Base-by-base conservation (phyloP, 331 rosid genomes). In the Phaseolus coccineus region DNA sequence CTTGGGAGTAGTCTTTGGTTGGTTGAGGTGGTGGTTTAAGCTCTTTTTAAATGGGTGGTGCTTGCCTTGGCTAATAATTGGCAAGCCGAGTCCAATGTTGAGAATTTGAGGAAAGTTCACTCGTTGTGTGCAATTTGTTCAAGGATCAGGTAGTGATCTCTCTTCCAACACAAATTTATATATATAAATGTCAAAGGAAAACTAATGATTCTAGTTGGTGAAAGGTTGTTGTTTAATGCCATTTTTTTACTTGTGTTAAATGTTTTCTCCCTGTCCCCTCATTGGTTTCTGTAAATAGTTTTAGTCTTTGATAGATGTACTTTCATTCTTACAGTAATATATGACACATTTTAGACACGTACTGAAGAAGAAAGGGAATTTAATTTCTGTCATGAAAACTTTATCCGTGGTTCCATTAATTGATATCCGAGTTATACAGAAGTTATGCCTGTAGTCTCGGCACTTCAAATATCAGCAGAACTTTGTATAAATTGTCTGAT, bases 1-100 rank as follows among this genome's bases (percentile, higher is more conserved):
- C 96, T 12, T 96, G 98, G 99, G 89, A 88, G 89, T 89, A 91
- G 85, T 71, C 71, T 76, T 73, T 76, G 63, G 74, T 71, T 64
- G 35, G 74, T 69, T 59, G 28, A 50, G 79, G 61, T 69, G 69
- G 42, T 73, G 79, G 71, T 35, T 72, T 61, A 71, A 65, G 51
- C 74, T 70, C 83, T 81, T 42, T 6, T 85, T 72, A 63, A 74
- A 74, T 70, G 40, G 76, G 57, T 35, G 64, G 74, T 73, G 77
- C 85, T 74, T 86, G 68, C 84, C 82, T 56, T 58, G 42, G 76
- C 87, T 87, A 59, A 33, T 19, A 19, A 74, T 79, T 70, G 75
- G 78, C 74, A 69, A 79, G 77, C 87, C 5, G 75, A 68, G 81
- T 64, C 55, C 88, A 22, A 42, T 80, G 79, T 82, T 71, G 76